phyloP scores from a whole-genome alignment of 176 grass and related monocot genomes.

The Avena atlantica region DNA sequence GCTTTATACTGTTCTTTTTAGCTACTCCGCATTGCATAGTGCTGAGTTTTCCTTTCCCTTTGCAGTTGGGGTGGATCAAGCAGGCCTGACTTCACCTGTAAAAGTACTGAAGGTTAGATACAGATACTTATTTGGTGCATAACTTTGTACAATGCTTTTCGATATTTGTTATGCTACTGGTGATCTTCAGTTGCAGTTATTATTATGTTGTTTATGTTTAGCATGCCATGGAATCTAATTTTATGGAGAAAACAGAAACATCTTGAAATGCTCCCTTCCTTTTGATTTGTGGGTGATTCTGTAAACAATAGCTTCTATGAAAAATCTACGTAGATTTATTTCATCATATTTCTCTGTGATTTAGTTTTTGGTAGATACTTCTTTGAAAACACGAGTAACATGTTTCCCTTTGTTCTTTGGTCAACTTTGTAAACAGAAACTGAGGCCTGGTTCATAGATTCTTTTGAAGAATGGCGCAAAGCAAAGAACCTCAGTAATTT shows the following conservation, averaged over 20 bases:
- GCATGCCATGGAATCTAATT: slow-evolving; percentile 15
- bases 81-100: slow-evolving; percentile 95
- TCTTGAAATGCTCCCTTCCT: not conserved
- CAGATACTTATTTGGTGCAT: slow-evolving; percentile 3
- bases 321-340: slow-evolving; percentile 11
- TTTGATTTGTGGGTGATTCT: not conserved
- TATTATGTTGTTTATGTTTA: not conserved
- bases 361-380: slow-evolving; percentile 18
- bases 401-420: slow-evolving; percentile 20
- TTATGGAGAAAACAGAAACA: not conserved
- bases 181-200: not conserved
- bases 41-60: slow-evolving; percentile 18
- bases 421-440: slow-evolving; percentile 72
- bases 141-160: not conserved
- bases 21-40: not conserved
- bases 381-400: slow-evolving; percentile 22
- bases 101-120: slow-evolving; percentile 92
- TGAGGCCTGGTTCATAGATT: slow-evolving; percentile 98
- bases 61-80: slow-evolving; percentile 99
- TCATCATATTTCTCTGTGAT: not conserved
- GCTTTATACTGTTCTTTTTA: not conserved
- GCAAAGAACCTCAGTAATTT: slow-evolving; percentile 93
- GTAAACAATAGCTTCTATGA: not conserved
- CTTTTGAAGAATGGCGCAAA: slow-evolving; percentile 98
- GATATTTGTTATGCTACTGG: not conserved